Evolutionary conservation across 805 yeast species (phyloP), one percentile per base, ranked within the genome.

Genomic region (Kodamaea lidongshanica): DNA sequence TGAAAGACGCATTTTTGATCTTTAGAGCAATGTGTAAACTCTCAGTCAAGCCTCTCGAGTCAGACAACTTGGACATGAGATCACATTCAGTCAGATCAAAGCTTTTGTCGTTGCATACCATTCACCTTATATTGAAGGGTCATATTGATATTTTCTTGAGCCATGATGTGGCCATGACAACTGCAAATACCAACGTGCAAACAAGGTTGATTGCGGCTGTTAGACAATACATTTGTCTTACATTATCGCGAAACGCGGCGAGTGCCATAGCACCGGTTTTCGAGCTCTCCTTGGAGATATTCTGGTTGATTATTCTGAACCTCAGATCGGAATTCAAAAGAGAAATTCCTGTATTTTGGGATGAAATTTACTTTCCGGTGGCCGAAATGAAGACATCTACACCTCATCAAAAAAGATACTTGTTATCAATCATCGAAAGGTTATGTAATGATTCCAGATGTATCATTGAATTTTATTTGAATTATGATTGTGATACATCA

Each of bases 21-120:
- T 87, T 92, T 57, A 74, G 99, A 51, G 89, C 96, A 2, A 82
- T 92, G 92, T 84, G 96, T 54, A 87, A 86, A 50, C 70, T 92
- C 11, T 83, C 96, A 3, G 82, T 84, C 27, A 92, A 92, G 55
- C 70, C 79, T 16, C 61, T 89, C 35, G 96, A 88, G 37, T 69
- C 77, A 23, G 82, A 79, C 20, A 72, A 77, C 19, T 58, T 86
- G 38, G 94, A 83, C 54, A 79, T 80, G 86, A 74, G 89, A 54
- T 81, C 95, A 3, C 96, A 89, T 49, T 81, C 89, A 2, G 86
- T 92, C 41, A 75, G 98, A 47, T 86, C 96, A 1, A 92, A 92
- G 54, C 62, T 92, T 37, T 65, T 94, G 19, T 84, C 97, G 2
- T 66, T 92, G 43, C 95, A 88, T 50, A 73, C 89, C 32, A 76